These are phyloP conservation scores for Apiospora phragmitis DNA, from an alignment of 2,329 filamentous ascomycete genomes.

Conservation along the genomic window DNA sequence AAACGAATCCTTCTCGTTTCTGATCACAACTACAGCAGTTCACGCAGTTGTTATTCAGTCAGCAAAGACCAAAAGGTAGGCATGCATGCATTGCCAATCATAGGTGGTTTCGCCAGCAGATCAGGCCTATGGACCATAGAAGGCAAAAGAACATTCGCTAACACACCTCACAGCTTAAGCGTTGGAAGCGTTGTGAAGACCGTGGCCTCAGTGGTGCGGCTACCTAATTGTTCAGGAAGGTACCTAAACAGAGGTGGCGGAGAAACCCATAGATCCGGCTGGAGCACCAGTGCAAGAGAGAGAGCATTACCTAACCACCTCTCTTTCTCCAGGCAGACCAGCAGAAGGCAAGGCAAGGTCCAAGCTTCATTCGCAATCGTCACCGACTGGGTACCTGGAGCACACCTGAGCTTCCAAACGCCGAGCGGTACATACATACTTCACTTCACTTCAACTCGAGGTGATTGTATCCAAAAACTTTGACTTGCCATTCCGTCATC, in stretches of 20 bases:
- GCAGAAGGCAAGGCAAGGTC: neutral
- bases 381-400: conserved; percentile 12
- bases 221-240: neutral
- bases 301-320: neutral
- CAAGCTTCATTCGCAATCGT: conserved; percentile 11
- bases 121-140: neutral
- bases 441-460: neutral
- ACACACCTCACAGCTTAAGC: neutral
- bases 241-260: neutral
- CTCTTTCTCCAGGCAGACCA: neutral
- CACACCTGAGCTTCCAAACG: conserved; percentile 5
- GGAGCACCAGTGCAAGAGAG: neutral
- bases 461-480: conserved; percentile 2
- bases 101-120: neutral
- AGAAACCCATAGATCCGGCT: conserved; percentile 1
- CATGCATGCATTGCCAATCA: neutral
- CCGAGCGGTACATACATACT: neutral
- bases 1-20: neutral
- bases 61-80: neutral
- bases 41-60: neutral
- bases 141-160: neutral
- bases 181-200: neutral
- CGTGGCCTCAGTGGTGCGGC: neutral
- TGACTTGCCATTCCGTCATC: neutral
- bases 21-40: neutral